A percentile compares a stretch with the other conserved stretches of the same genome.
phyloP scores from a whole-genome alignment of 106 monocot genomes.

The Agapanthus africanus region DNA sequence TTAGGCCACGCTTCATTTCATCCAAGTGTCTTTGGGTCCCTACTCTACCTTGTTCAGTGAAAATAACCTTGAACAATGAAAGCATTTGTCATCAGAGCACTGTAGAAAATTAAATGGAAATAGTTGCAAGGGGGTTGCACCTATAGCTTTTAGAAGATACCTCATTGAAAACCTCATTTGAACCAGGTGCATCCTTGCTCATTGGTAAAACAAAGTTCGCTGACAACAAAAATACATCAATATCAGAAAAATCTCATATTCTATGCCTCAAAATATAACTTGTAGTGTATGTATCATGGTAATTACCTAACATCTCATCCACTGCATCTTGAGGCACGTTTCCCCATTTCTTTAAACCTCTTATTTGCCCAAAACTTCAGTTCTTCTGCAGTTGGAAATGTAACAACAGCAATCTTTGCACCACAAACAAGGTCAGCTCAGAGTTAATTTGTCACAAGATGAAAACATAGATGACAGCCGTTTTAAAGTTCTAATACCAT shows the following conservation, averaged over 20 bases:
- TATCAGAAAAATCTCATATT: neutral
- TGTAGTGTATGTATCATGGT: neutral
- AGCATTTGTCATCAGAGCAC: slow-evolving; percentile 5
- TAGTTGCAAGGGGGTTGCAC: neutral
- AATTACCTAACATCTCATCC: slow-evolving; percentile 67
- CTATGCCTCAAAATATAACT: neutral
- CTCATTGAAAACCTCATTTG: slow-evolving; percentile 61
- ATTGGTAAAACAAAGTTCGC: slow-evolving; percentile 55
- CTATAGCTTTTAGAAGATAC: slow-evolving; percentile 20
- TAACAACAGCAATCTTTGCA: slow-evolving; percentile 52
- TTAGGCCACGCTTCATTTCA: slow-evolving; percentile 44
- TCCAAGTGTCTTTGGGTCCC: slow-evolving; percentile 41
- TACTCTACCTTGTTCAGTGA: slow-evolving; percentile 40
- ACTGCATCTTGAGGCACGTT: slow-evolving; percentile 76
- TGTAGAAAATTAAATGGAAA: neutral
- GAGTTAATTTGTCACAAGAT: neutral
- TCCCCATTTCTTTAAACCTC: slow-evolving; percentile 69
- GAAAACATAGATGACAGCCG: neutral
- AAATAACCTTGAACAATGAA: slow-evolving; percentile 46
- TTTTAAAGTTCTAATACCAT: neutral
- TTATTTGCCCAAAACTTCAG: slow-evolving; percentile 41
- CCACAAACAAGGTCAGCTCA: neutral
- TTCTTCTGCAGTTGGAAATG: slow-evolving; percentile 54
- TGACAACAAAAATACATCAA: slow-evolving; percentile 16
- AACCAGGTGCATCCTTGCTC: slow-evolving; percentile 38